Evolutionary conservation across 2,329 filamentous ascomycete species (phyloP).

Genomic region (Hymenoscyphus fraxineus): DNA sequence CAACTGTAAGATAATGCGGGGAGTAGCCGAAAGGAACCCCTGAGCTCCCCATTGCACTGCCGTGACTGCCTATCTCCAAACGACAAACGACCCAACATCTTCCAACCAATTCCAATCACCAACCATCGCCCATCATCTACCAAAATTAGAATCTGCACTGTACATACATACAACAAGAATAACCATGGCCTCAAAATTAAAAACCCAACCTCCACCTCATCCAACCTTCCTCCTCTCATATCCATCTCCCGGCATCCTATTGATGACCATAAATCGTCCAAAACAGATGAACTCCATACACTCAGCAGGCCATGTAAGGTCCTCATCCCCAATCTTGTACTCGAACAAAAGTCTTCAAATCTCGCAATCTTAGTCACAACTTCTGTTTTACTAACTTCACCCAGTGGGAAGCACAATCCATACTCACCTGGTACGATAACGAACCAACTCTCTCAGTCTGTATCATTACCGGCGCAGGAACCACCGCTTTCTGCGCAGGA

Average conservation of each 20-base stretch:
- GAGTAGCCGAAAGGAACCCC: neutral
- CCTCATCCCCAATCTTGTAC: neutral
- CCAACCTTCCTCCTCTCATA: constrained; percentile 39
- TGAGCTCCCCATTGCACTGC: neutral
- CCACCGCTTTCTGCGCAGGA: constrained; percentile 63
- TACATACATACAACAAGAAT: neutral
- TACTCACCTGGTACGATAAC: constrained; percentile 59
- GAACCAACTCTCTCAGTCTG: constrained; percentile 59
- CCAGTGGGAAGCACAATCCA: constrained; percentile 14
- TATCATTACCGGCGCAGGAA: constrained; percentile 59
- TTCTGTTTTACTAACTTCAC: neutral
- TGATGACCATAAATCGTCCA: constrained; percentile 51
- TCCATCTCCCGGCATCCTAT: constrained; percentile 45
- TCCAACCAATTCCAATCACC: neutral
- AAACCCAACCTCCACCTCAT: constrained; percentile 21
- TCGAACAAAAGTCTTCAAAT: too few relatives aligned
- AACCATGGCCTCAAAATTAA: constrained; percentile 5
- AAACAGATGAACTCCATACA: constrained; percentile 45
- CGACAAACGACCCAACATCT: neutral
- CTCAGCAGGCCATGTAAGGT: constrained; percentile 36
- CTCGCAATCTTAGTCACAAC: neutral
- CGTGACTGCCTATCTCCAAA: neutral
- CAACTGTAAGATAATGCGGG: neutral
- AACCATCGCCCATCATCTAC: neutral
- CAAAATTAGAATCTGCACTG: neutral